A percentile compares a stretch with the other conserved stretches of the same genome.
These are phyloP conservation scores for Aureobasidium vineae DNA, from an alignment of 2,329 filamentous ascomycete genomes.

Conservation along the genomic window DNA sequence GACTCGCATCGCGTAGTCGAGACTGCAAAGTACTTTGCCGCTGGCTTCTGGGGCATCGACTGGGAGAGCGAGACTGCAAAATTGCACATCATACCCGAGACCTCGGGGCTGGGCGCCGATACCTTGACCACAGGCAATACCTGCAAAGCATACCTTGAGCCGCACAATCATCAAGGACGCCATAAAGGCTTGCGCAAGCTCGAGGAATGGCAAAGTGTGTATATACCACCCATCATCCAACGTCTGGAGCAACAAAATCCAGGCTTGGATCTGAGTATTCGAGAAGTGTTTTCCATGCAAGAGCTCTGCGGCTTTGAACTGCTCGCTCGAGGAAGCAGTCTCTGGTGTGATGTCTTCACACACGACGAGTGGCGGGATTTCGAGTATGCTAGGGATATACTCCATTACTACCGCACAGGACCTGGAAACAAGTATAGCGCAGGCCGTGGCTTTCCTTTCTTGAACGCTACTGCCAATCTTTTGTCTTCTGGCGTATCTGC, in stretches of 20 bases:
- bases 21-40: slow-evolving; percentile 55
- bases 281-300: slow-evolving; percentile 59
- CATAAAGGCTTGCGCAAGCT: slow-evolving; percentile 52
- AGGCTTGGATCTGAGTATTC: slow-evolving; percentile 44
- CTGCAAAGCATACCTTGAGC: slow-evolving; percentile 43
- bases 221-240: slow-evolving; percentile 48
- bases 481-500: slow-evolving; percentile 45
- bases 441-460: slow-evolving; percentile 58
- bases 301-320: slow-evolving; percentile 62
- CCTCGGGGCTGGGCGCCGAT: slow-evolving; percentile 50
- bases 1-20: slow-evolving; percentile 55
- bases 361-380: slow-evolving; percentile 55
- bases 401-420: slow-evolving; percentile 60
- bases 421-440: slow-evolving; percentile 56
- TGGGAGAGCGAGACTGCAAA: slow-evolving; percentile 43
- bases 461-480: slow-evolving; percentile 56
- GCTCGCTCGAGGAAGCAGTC: slow-evolving; percentile 52
- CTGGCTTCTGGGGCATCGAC: slow-evolving; percentile 55
- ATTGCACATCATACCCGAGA: slow-evolving; percentile 56
- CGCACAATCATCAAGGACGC: slow-evolving; percentile 46
- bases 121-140: slow-evolving; percentile 57
- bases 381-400: slow-evolving; percentile 58
- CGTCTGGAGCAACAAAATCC: slow-evolving; percentile 48
- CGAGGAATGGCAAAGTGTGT: slow-evolving; percentile 48
- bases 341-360: slow-evolving; percentile 58